Conservation (phyloP, 805 yeast genomes). For the Saturnispora hagleri region DNA sequence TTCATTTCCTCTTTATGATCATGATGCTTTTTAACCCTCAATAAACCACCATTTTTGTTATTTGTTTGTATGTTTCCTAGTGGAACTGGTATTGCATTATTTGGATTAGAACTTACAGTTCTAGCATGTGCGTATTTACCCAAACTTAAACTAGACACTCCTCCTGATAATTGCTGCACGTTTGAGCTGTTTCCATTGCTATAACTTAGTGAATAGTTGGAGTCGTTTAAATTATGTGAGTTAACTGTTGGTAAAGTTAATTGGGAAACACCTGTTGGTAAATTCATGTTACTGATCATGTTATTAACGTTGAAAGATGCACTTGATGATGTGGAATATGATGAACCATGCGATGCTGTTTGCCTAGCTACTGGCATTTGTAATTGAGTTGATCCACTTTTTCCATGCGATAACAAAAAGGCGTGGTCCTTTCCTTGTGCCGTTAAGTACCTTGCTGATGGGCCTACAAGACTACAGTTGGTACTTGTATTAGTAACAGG, state of each 20-base stretch:
- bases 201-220: not conserved
- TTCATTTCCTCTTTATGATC: not conserved
- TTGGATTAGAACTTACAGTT: not conserved
- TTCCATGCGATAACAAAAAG: constrained; percentile 6
- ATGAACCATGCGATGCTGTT: not conserved
- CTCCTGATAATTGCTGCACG: not conserved
- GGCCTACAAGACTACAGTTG: not conserved
- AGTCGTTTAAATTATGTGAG: not conserved
- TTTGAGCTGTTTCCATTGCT: not conserved
- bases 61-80: not conserved
- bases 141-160: not conserved
- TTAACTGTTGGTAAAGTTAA: not conserved
- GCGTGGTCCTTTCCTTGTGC: constrained; percentile 4
- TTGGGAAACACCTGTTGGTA: not conserved
- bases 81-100: not conserved
- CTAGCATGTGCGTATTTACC: not conserved
- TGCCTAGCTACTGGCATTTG: constrained; percentile 5
- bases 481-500: not conserved
- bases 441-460: constrained; percentile 3
- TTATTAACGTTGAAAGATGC: not conserved
- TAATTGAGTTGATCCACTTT: constrained; percentile 1
- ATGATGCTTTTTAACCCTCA: not conserved
- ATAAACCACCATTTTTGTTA: constrained; percentile 1
- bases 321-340: not conserved
- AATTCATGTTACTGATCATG: not conserved